Evolutionary conservation across 352 stramenopile genomes (phyloP), one percentile per base, ranked within the genome.

Genomic region (Elongisporangium senticosum): DNA sequence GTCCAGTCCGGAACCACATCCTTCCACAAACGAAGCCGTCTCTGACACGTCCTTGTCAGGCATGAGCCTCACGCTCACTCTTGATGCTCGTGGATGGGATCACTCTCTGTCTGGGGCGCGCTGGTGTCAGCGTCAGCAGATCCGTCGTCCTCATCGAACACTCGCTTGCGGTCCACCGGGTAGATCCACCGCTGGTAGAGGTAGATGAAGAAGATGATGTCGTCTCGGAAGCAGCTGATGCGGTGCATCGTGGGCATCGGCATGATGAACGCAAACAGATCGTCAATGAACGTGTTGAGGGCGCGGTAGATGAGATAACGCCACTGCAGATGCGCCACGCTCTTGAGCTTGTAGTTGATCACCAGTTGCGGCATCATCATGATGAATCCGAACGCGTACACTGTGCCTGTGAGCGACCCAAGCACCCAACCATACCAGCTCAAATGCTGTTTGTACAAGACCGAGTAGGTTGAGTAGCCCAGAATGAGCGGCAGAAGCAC

Each of bases 231-330:
- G 59, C 83, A 92, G 49, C 79, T 96, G 33, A 97, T 75, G 40
- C 86, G 79, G 62, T 97, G 87, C 67, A 96, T 87, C n/a, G 86
- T 89, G 22, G 90, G 90, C 87, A 96, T 97, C 39, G 90, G 77
- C 61, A 97, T 94, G 28, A 97, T 74, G 61, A 92, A 97, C 1
- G 90, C 90, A 61, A 97, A 97, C 20, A 95, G 72, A 58, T 97
- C 90, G 66, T 97, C 90, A 53, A 97, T 93, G 69, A 97, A 97
- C 8, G 90, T 97, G 69, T 96, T 97, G 63, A 97, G 91, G 8
- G 91, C 79, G 26, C 84, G 81, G 75, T 99, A 99, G 54, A 98
- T 87, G 53, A 99, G 78, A 52, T 96, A 87, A 39, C 93, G 83
- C 95, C 96, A 99, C 58, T 94, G 88, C 43, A 97, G 61, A 55